Conservation (phyloP, 768 basidiomycete species). For the Xerocomellus chrysenteron region DNA sequence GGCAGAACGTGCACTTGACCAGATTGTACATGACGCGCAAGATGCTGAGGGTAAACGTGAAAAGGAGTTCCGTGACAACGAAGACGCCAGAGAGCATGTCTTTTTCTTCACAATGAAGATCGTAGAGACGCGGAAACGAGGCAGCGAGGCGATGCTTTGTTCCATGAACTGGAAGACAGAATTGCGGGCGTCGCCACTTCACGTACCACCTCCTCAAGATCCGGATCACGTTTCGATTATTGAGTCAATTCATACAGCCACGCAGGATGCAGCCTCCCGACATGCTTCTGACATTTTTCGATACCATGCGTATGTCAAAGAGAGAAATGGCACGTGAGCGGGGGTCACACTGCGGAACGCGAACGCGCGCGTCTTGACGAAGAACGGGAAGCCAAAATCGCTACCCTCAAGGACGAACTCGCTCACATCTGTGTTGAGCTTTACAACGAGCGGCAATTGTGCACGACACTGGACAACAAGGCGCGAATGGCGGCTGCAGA, state of each 20-base stretch:
- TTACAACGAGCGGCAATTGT: conserved; percentile 58
- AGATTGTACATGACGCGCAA: conserved; percentile 48
- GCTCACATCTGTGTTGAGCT: conserved; percentile 55
- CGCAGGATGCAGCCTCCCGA: conserved; percentile 54
- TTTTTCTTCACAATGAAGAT: conserved; percentile 57
- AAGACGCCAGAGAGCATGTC: conserved; percentile 60
- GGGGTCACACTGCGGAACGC: conserved; percentile 54
- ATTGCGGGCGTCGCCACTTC: conserved; percentile 26
- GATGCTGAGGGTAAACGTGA: conserved; percentile 67
- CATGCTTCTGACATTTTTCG: conserved; percentile 56
- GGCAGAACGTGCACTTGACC: conserved; percentile 49
- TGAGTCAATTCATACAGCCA: conserved; percentile 40
- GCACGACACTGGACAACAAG: conserved; percentile 59
- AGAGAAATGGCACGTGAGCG: conserved; percentile 57
- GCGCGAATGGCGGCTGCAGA: conserved; percentile 61
- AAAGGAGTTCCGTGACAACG: conserved; percentile 58
- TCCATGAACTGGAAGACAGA: conserved; percentile 29
- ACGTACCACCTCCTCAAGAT: conserved; percentile 16
- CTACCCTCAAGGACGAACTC: conserved; percentile 63
- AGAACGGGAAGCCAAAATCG: conserved; percentile 55
- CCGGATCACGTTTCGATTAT: conserved; percentile 34
- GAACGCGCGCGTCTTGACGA: conserved; percentile 47
- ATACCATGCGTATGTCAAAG: conserved; percentile 56
- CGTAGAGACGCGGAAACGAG: conserved; percentile 56
- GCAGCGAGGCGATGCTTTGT: conserved; percentile 32